Base-by-base conservation (phyloP, 495 filamentous ascomycete species). In the Aspergillus diversus region DNA sequence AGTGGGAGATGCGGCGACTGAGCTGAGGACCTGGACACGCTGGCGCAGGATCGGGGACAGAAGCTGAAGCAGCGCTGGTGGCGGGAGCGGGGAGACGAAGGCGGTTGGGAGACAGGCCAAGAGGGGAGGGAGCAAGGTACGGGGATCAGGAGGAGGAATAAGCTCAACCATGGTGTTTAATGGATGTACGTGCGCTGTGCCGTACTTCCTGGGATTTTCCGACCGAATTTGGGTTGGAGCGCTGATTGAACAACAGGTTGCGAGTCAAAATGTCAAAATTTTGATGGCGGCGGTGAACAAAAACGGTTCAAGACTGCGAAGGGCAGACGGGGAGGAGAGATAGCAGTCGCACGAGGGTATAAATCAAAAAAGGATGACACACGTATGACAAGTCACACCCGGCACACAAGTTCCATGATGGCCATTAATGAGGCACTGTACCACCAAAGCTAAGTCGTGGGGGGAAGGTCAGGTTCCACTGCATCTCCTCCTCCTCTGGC, bases 41-140 rank as follows among this genome's bases (percentile, higher is more conserved):
- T 97, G 94, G 55, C 93, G 90, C 4, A 98, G 86, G 50, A 97
- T 95, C 7, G 95, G 94, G 5, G 95, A 91, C 48, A 99, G 87
- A 35, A 93, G 83, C 33, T 91, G 90, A 5, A 97, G 82, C 11
- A 97, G 80, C 42, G 87, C 88, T 39, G 88, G 86, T 13, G 94
- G 87, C 6, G 94, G 92, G 58, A 85, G 80, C 51, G 88, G 83
- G 39, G 94, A 93, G 58, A 89, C 84, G 66, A 91, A 90, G 13
- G 93, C 91, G 35, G 89, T 89, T 2, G 92, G 91, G n/a, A 99
- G 83, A 60, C 91, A 89, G 27, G 93, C 92, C 57, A 97, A 86
- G 27, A 98, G 77, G 33, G 90, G 90, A 55, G 87, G 86, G 16
- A 97, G 82, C 35, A 94, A 79, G 50, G 79, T 72, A 61, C 85